Conservation (phyloP, 2,329 filamentous ascomycete species). For the Pseudogymnoascus verrucosus region DNA sequence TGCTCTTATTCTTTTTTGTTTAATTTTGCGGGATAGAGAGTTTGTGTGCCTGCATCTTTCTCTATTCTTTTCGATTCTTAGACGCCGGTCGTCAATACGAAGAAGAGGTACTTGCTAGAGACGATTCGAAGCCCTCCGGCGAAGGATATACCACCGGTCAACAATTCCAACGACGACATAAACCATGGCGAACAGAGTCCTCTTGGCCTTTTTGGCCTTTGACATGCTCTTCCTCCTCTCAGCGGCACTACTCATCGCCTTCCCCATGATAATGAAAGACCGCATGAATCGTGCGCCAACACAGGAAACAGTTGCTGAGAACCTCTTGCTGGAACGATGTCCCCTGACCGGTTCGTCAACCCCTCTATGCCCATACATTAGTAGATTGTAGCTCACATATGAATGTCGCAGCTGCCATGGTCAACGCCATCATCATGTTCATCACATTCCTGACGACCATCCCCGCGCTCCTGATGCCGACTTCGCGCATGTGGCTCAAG, state of each 20-base stretch:
- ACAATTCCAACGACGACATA: neutral
- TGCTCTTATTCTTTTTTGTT: neutral
- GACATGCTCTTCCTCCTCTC: conserved; percentile 45
- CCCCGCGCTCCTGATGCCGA: conserved; percentile 61
- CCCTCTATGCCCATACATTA: neutral
- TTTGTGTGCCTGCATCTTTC: neutral
- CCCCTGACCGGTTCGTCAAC: conserved; percentile 42
- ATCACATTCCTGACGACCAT: conserved; percentile 61
- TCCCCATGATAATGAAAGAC: conserved; percentile 42
- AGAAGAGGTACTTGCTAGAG: neutral
- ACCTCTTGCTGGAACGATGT: conserved; percentile 43
- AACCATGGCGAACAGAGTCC: conserved; percentile 42
- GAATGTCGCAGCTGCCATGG: conserved; percentile 50
- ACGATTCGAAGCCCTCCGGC: neutral
- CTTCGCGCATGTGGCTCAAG: conserved; percentile 62
- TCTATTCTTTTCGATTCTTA: neutral
- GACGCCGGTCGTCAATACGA: neutral
- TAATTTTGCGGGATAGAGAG: neutral
- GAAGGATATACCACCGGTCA: neutral
- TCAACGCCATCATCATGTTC: conserved; percentile 65
- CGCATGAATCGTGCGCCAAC: conserved; percentile 35
- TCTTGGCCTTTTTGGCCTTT: conserved; percentile 41
- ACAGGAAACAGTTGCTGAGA: conserved; percentile 40
- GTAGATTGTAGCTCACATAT: neutral
- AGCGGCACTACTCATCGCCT: conserved; percentile 43